Conservation (phyloP, 2,329 filamentous ascomycete genomes). For the Emmonsiellopsis sp. region DNA sequence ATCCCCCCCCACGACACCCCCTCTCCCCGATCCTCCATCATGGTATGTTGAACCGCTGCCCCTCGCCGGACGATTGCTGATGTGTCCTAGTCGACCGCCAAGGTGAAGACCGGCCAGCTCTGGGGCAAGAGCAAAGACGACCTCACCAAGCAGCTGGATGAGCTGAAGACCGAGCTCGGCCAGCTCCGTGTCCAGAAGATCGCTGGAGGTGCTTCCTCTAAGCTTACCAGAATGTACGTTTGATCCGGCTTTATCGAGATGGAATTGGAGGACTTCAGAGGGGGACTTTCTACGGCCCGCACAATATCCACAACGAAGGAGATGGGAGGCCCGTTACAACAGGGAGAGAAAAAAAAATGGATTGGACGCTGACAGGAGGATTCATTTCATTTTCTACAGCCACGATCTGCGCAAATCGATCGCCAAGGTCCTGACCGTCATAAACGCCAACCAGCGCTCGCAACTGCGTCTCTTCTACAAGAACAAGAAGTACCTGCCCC, state of each 20-base stretch:
- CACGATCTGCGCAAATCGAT: constrained; percentile 99
- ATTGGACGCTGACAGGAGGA: constrained; percentile 16
- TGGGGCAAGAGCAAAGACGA: constrained; percentile 99
- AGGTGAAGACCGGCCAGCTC: constrained; percentile 92
- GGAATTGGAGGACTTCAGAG: neutral
- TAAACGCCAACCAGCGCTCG: constrained; percentile 98
- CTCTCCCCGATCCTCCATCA: constrained; percentile 32
- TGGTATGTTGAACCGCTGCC: constrained; percentile 26
- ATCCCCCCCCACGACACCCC: constrained; percentile 44
- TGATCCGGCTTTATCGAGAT: constrained; percentile 6
- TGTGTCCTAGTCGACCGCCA: constrained; percentile 47
- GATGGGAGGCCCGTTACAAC: constrained; percentile 7
- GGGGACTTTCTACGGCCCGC: too few relatives aligned
- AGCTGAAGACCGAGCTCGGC: constrained; percentile 93
- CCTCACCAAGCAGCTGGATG: constrained; percentile 85
- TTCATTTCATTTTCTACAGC: constrained; percentile 40
- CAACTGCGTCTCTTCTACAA: constrained; percentile 99
- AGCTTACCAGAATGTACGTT: constrained; percentile 94
- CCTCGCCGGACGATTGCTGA: constrained; percentile 1
- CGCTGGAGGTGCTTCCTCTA: constrained; percentile 78
- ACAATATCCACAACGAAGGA: constrained; percentile 7
- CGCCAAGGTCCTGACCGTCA: constrained; percentile 95
- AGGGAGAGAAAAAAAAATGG: constrained; percentile 9
- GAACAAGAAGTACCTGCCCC: constrained; percentile 98
- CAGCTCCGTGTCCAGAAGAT: constrained; percentile 98